Evolutionary conservation across 176 grass and related monocot genomes (phyloP).

Genomic region (Microstegium vimineum): DNA sequence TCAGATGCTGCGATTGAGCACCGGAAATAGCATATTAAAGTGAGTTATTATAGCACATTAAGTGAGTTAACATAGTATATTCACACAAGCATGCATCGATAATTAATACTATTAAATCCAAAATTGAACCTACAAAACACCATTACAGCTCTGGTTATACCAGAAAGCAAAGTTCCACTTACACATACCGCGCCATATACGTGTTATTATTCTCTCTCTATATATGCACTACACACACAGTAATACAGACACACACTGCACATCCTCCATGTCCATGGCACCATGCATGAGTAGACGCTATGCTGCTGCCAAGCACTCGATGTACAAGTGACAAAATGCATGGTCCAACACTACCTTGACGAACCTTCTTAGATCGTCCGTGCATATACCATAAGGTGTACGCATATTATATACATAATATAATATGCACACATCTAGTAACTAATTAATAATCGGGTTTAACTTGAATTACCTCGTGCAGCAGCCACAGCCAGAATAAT

Average conservation of each 20-base stretch:
- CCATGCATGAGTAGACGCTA: neutral
- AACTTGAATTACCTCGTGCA: neutral
- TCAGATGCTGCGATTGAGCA: neutral
- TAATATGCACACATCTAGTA: neutral
- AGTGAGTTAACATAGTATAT: neutral
- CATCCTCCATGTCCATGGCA: neutral
- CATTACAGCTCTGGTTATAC: constrained; percentile 11
- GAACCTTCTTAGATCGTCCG: neutral
- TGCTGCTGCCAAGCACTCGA: neutral
- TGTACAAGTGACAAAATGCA: neutral
- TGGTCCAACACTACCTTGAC: neutral
- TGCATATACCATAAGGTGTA: neutral
- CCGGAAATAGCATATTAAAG: too few species aligned
- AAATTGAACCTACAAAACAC: neutral
- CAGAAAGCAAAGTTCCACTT: constrained; percentile 17
- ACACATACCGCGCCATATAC: neutral
- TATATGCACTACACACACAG: too few species aligned
- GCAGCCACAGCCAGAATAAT: neutral
- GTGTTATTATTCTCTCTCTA: neutral
- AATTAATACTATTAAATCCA: neutral
- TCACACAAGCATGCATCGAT: neutral
- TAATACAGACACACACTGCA: neutral
- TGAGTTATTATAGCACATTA: too few species aligned
- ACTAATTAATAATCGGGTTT: neutral
- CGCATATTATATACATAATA: neutral